These are phyloP conservation scores for Naganishia cerealis DNA, from an alignment of 1,284 basidiomycete genomes.

Conservation along the genomic window DNA sequence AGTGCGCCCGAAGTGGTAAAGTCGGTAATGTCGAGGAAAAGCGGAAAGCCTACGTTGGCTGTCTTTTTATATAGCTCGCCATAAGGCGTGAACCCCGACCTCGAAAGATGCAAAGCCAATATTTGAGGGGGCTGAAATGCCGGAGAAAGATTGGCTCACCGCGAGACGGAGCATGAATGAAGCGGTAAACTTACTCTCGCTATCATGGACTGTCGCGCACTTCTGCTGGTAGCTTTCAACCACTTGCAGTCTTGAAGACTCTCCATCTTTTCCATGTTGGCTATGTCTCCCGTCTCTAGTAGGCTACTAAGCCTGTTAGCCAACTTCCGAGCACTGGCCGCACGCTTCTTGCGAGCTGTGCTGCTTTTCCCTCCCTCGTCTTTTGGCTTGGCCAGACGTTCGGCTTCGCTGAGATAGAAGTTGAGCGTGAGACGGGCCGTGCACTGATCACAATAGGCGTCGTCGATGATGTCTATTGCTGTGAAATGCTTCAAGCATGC, in stretches of 20 bases:
- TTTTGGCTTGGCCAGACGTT: conserved; percentile 39
- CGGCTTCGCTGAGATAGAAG: conserved; percentile 48
- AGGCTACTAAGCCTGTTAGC: conserved; percentile 64
- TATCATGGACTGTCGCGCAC: conserved; percentile 80
- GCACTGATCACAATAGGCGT: conserved; percentile 57
- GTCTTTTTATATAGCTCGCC: conserved; percentile 75
- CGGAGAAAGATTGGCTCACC: background rate
- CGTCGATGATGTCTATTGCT: conserved; percentile 54
- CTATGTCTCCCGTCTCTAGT: conserved; percentile 61
- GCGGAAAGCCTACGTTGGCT: conserved; percentile 74
- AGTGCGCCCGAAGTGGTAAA: conserved; percentile 75
- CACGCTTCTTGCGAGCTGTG: conserved; percentile 61
- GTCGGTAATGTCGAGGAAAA: conserved; percentile 78
- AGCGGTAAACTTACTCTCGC: conserved; percentile 63
- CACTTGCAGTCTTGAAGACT: conserved; percentile 67
- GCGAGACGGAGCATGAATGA: background rate
- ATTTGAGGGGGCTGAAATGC: conserved; percentile 69
- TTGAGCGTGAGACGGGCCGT: conserved; percentile 50
- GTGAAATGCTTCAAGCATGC: conserved; percentile 55
- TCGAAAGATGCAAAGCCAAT: conserved; percentile 79
- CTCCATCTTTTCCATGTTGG: conserved; percentile 62
- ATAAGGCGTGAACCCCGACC: conserved; percentile 71
- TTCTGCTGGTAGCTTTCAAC: conserved; percentile 65
- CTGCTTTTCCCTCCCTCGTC: conserved; percentile 16
- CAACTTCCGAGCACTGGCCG: conserved; percentile 67